Percentiles rank a stretch among this genome's conserved stretches.
Evolutionary conservation across 2,329 filamentous ascomycete genomes (phyloP).

Genomic region (Dendrostoma leiphaemia): DNA sequence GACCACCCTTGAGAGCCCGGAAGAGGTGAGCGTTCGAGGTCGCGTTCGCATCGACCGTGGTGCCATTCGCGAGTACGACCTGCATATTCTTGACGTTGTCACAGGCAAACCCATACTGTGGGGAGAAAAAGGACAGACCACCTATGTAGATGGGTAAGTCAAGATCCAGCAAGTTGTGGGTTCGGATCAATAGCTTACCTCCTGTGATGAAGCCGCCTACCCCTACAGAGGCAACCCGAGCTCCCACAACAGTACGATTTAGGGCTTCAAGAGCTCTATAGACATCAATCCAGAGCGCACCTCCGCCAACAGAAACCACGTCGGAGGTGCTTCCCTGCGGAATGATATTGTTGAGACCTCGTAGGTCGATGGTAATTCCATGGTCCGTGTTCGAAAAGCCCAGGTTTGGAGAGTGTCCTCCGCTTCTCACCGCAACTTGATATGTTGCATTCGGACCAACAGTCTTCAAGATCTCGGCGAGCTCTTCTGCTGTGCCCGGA

Average conservation of each 20-base stretch:
- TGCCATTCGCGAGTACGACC: conserved; percentile 45
- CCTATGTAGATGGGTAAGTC: no score
- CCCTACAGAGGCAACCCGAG: conserved; percentile 39
- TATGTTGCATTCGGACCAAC: background rate
- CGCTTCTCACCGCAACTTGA: conserved; percentile 4
- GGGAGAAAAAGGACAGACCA: conserved; percentile 47
- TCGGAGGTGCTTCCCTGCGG: background rate
- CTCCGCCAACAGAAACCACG: conserved; percentile 19
- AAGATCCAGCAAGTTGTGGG: no score
- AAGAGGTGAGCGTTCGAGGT: conserved; percentile 39
- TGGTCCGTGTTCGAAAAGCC: conserved; percentile 7
- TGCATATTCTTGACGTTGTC: conserved; percentile 44
- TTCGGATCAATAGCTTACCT: conserved; percentile 5
- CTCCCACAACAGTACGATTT: conserved; percentile 31
- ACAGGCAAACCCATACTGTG: conserved; percentile 42
- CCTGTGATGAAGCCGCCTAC: conserved; percentile 41
- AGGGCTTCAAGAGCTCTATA: conserved; percentile 19
- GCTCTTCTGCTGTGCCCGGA: background rate
- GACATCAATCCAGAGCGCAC: conserved; percentile 20
- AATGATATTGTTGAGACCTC: background rate
- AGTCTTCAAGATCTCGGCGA: background rate
- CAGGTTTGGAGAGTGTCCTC: conserved; percentile 2
- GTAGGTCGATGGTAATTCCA: conserved; percentile 9
- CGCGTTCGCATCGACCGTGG: conserved; percentile 39
- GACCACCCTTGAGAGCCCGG: conserved; percentile 43